Evolutionary conservation across 164 flowering plant genomes (phyloP).

Genomic region (Annona cherimola): DNA sequence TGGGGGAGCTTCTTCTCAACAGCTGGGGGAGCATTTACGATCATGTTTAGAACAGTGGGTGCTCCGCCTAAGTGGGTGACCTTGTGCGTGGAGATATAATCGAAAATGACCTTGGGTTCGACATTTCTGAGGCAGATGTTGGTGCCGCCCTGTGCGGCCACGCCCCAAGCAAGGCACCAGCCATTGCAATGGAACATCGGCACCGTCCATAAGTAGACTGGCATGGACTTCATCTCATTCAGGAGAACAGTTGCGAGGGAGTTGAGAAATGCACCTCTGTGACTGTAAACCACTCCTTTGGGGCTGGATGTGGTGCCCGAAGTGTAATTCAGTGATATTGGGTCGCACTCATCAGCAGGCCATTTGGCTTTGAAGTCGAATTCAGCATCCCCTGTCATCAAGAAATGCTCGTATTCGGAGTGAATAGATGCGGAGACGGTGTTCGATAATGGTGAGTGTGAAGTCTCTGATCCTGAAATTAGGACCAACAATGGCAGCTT

Average conservation of each 20-base stretch:
- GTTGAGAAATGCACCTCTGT: slow-evolving; percentile 75
- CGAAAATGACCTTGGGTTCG: slow-evolving; percentile 44
- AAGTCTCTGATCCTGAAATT: slow-evolving; percentile 30
- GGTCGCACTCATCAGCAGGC: slow-evolving; percentile 65
- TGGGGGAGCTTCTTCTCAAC: slow-evolving; percentile 22
- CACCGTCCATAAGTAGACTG: slow-evolving; percentile 68
- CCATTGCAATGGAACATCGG: slow-evolving; percentile 95
- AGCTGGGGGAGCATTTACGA: slow-evolving; percentile 31
- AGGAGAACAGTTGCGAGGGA: slow-evolving; percentile 50
- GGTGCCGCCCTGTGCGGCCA: slow-evolving; percentile 77
- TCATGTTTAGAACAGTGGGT: slow-evolving; percentile 60
- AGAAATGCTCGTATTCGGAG: slow-evolving; percentile 42
- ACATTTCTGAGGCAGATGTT: slow-evolving; percentile 55
- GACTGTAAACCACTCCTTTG: slow-evolving; percentile 78
- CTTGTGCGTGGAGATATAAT: slow-evolving; percentile 36
- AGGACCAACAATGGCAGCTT: slow-evolving; percentile 38
- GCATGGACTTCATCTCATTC: slow-evolving; percentile 45
- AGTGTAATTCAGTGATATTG: slow-evolving; percentile 65
- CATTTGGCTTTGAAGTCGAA: slow-evolving; percentile 33
- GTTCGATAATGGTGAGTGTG: neutral
- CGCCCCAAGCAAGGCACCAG: slow-evolving; percentile 72
- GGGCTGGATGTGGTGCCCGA: slow-evolving; percentile 85
- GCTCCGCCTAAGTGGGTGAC: slow-evolving; percentile 80
- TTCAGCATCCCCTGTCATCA: slow-evolving; percentile 31
- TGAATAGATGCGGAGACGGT: neutral